Evolutionary conservation across 1,284 basidiomycete genomes (phyloP).

Genomic region (Pyrrhoderma lamaoense): DNA sequence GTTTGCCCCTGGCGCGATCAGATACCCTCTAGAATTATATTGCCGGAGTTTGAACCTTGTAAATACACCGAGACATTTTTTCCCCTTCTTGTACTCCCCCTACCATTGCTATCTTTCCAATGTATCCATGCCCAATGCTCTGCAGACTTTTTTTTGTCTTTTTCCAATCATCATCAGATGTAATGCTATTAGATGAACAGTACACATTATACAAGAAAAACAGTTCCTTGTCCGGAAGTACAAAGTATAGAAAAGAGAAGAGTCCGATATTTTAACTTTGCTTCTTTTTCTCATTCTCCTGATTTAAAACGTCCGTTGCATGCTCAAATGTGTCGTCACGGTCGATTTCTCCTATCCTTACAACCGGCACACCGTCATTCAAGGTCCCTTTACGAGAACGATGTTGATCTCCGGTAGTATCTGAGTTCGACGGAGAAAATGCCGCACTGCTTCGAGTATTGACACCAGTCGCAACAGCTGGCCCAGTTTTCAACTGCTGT

Average conservation of each 20-base stretch:
- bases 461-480: slow-evolving; percentile 19
- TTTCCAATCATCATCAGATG: not conserved
- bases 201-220: slow-evolving; percentile 6
- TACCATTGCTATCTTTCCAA: no score
- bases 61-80: no score
- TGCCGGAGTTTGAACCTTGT: no score
- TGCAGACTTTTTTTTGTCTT: no score
- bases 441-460: slow-evolving; percentile 14
- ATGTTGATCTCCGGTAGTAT: slow-evolving; percentile 33
- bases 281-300: slow-evolving; percentile 35
- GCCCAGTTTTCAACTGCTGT: slow-evolving; percentile 49
- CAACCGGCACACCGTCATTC: slow-evolving; percentile 54
- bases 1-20: no score
- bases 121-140: no score
- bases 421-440: slow-evolving; percentile 27
- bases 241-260: not conserved
- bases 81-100: no score
- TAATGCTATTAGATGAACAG: not conserved
- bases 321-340: slow-evolving; percentile 41
- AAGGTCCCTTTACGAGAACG: slow-evolving; percentile 55
- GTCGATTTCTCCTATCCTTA: slow-evolving; percentile 52
- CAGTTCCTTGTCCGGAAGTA: slow-evolving; percentile 2
- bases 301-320: slow-evolving; percentile 59
- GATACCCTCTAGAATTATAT: no score
- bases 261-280: not conserved